These are phyloP conservation scores for Aspergillus unguis DNA, from an alignment of 2,329 filamentous ascomycete genomes.

Conservation along the genomic window DNA sequence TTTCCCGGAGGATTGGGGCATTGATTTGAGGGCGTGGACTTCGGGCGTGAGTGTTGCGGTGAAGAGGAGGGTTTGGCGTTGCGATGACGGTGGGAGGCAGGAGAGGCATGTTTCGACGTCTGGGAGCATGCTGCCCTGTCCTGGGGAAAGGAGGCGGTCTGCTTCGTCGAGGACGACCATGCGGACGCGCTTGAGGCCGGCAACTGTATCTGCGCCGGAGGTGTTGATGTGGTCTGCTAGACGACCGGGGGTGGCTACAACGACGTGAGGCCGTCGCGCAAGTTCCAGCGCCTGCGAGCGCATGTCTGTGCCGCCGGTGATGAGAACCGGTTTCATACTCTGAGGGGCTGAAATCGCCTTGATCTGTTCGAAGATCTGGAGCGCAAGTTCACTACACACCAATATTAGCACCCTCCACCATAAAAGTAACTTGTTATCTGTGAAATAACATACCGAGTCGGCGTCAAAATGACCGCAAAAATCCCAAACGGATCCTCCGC, in stretches of 20 bases:
- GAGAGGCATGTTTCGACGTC: slow-evolving; percentile 87
- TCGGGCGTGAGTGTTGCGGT: slow-evolving; percentile 94
- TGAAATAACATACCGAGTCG: slow-evolving; percentile 59
- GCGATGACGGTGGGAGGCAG: slow-evolving; percentile 69
- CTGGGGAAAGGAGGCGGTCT: slow-evolving; percentile 75
- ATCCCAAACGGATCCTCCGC: slow-evolving; percentile 87
- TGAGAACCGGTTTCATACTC: slow-evolving; percentile 79
- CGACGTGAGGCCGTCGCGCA: slow-evolving; percentile 76
- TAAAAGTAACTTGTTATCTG: not conserved
- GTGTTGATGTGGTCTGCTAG: slow-evolving; percentile 90
- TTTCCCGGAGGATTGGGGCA: slow-evolving; percentile 66
- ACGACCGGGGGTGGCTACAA: slow-evolving; percentile 90
- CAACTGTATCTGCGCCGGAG: slow-evolving; percentile 86
- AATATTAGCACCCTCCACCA: not conserved
- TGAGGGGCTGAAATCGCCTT: slow-evolving; percentile 87
- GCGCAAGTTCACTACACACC: slow-evolving; percentile 70
- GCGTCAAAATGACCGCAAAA: slow-evolving; percentile 84
- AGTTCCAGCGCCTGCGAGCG: slow-evolving; percentile 81
- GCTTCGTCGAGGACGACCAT: slow-evolving; percentile 95
- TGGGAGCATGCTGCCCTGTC: slow-evolving; percentile 83
- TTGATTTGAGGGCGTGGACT: slow-evolving; percentile 78
- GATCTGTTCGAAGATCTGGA: slow-evolving; percentile 96
- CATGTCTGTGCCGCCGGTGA: slow-evolving; percentile 94
- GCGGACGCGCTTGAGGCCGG: slow-evolving; percentile 71
- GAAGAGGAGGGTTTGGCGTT: slow-evolving; percentile 92